These are phyloP conservation scores for Cercospora brassicicola DNA, from an alignment of 2,329 filamentous ascomycete species.

Conservation along the genomic window DNA sequence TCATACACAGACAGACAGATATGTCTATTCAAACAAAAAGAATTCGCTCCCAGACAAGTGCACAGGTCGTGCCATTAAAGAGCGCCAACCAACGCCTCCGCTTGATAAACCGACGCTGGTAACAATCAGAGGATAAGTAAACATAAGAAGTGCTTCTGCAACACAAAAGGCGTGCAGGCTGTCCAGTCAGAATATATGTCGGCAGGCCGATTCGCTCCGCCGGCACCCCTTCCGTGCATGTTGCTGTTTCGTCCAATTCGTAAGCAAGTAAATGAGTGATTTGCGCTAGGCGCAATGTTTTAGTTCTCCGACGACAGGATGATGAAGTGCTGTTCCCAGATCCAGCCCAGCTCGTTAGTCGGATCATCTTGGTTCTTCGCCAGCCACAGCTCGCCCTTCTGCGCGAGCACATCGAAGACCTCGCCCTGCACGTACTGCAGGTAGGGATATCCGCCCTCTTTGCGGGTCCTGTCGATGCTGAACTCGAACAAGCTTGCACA, in stretches of 20 bases:
- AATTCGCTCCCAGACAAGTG: slow-evolving; percentile 8
- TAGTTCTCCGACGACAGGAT: slow-evolving; percentile 31
- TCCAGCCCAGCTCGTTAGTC: slow-evolving; percentile 81
- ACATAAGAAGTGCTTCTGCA: slow-evolving; percentile 4
- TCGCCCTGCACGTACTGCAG: slow-evolving; percentile 93
- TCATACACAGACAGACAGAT: slow-evolving; percentile 13
- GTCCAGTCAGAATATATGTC: neutral
- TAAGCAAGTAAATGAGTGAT: neutral
- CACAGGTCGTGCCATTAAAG: slow-evolving; percentile 1
- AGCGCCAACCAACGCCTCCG: slow-evolving; percentile 7
- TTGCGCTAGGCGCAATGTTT: neutral
- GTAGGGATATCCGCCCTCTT: slow-evolving; percentile 93
- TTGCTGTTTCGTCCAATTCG: neutral
- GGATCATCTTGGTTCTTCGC: slow-evolving; percentile 95
- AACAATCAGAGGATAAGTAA: slow-evolving; percentile 10
- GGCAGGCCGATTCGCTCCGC: neutral
- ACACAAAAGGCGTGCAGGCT: neutral
- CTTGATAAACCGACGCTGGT: slow-evolving; percentile 7
- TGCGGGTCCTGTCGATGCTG: slow-evolving; percentile 87
- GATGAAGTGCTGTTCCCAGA: slow-evolving; percentile 96
- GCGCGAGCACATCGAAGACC: slow-evolving; percentile 71
- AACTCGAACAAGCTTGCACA: slow-evolving; percentile 95
- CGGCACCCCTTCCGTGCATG: neutral
- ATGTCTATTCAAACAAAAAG: slow-evolving; percentile 17
- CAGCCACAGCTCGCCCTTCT: slow-evolving; percentile 96